Evolutionary conservation across 202 grass and related monocot genomes (phyloP), one percentile per base, ranked within the genome.

Genomic region (Panicum virgatum): DNA sequence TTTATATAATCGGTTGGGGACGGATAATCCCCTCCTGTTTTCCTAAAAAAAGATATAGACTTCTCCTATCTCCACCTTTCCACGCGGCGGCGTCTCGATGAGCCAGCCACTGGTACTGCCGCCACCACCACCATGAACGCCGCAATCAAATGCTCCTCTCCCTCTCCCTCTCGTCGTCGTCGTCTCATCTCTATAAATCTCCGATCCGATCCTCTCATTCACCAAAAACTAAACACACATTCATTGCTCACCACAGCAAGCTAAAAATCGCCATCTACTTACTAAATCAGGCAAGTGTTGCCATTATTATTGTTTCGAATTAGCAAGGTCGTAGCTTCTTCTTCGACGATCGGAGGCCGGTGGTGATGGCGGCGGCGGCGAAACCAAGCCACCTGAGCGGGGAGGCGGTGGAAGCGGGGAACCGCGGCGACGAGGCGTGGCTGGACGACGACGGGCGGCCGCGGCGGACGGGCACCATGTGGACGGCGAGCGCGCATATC

Each of bases 401-500:
- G 23, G 22, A 59, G 25, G 56, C 56, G 8, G 45, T 72, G 26
- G 69, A 72, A 26, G 27, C 34, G 9, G 34, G 62, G 36, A 38
- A n/a, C 66, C 23, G 5, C 1, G 6, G 0, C 9, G 54, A 65
- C 1, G 71, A 34, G 3, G 70, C 34, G 26, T 27, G 51, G 39
- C 32, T 53, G 0, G 88, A 90, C 67, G 88, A 89, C 20, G 88
- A 83, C 74, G 88, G 88, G 36, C 51, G 88, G 16, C 60, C 79
- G 34, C 73, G 79, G 10, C 73, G 88, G 9, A 45, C 69, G 83
- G 96, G 92, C 19, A 93, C 92, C 19, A 59, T 93, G 50, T 91
- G 92, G 96, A 93, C 92, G 80, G 86, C 92, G 27, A 98, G 90
- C 82, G 92, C 92, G 70, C 96, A 98, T 68, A 95, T 98, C 80